Evolutionary conservation across 345 rosid species (phyloP), one percentile per base, ranked within the genome.

Genomic region (Tarenaya hassleriana): DNA sequence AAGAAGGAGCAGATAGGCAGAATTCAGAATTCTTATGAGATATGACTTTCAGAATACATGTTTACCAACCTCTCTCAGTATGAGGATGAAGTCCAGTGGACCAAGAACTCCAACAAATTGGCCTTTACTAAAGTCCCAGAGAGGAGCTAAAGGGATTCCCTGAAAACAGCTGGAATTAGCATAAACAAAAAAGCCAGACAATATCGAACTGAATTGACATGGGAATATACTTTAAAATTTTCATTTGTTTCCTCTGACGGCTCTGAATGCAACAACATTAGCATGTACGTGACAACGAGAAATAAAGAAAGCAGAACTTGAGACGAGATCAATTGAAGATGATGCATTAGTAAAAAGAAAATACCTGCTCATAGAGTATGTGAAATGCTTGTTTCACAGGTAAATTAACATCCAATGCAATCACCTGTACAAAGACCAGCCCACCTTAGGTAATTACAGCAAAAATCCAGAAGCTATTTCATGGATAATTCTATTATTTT

Each of bases 321-420:
- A 18, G 31, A 64, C 38, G 31, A 56, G 52, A 57, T 42, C 29
- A 42, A 24, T 5, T 24, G 41, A 58, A 46, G 41, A 41, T 65
- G 64, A 52, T 46, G 34, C 52, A 39, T 24, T 12, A 20, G 10
- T 24, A 60, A 48, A 41, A 42, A 48, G 27, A n/a, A 49, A 19
- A 53, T 47, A 88, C 98, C 95, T 92, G 98, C 67, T 92, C 98
- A 62, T 88, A 69, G 42, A 92, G 86, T 71, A 85, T 77, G 71
- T 92, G 98, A 54, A 92, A 92, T 61, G 98, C 98, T 77, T 88
- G 98, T 75, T 92, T 88, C 68, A 92, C 98, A 10, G 98, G 95
- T 64, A 88, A 71, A 67, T 74, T 77, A 62, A 88, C 85, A 76
- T 92, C 98, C 86, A 92, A 75, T 16, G 91, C 94, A 58, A 88